A percentile compares a stretch with the other conserved stretches of the same genome.
These are phyloP conservation scores for Epithele typhae DNA, from an alignment of 768 basidiomycete genomes.

Conservation along the genomic window DNA sequence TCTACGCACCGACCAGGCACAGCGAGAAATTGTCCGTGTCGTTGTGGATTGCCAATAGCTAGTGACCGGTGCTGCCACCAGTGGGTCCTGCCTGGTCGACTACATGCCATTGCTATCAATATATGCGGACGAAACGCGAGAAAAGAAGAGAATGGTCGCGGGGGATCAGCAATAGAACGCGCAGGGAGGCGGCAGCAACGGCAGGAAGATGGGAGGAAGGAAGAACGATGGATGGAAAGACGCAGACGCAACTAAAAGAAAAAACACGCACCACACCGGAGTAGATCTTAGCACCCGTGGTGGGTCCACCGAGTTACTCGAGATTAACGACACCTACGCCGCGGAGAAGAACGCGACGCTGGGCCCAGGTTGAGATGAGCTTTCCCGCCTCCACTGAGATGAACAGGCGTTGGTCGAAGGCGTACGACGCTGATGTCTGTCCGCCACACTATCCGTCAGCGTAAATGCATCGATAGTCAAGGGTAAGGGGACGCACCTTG, in stretches of 20 bases:
- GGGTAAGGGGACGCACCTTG: constrained; percentile 32
- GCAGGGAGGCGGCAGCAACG: too few relatives aligned
- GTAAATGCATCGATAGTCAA: too few relatives aligned
- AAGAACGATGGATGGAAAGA: too few relatives aligned
- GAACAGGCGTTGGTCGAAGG: constrained; percentile 43
- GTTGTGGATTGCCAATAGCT: constrained; percentile 19
- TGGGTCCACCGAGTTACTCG: constrained; percentile 28
- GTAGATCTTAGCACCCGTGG: constrained; percentile 29
- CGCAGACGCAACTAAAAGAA: too few relatives aligned
- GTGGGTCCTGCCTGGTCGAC: constrained; percentile 14
- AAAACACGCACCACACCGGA: constrained; percentile 33
- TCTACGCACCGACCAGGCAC: constrained; percentile 14
- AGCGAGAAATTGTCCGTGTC: constrained; percentile 19
- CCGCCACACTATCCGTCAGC: too few relatives aligned
- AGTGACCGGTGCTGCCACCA: constrained; percentile 18
- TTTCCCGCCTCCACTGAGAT: constrained; percentile 35
- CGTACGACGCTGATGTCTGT: constrained; percentile 47
- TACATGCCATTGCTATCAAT: too few relatives aligned
- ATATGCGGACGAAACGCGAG: not conserved
- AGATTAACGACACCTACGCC: constrained; percentile 33
- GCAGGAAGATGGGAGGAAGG: not conserved
- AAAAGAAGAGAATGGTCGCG: not conserved
- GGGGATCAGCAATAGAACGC: not conserved
- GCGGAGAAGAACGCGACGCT: constrained; percentile 25
- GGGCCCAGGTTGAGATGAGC: constrained; percentile 33